Evolutionary conservation across 371 early-diverging fungal genomes (phyloP).

Genomic region (Synchytrium microbalum): DNA sequence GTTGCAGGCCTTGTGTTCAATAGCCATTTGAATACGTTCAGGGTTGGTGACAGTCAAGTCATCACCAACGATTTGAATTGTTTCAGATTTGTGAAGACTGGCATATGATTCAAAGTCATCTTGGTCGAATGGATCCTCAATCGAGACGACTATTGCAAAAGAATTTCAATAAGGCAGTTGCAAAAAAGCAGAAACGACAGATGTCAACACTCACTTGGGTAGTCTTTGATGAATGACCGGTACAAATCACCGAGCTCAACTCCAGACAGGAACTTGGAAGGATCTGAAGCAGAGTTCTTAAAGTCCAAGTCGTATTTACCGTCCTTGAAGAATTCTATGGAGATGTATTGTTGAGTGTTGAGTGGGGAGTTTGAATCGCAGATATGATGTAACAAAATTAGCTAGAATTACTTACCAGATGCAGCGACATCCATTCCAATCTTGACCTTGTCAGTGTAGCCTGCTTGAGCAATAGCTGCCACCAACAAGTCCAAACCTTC

Average conservation of each 20-base stretch:
- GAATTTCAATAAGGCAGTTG: slow-evolving; percentile 2
- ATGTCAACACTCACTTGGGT: slow-evolving; percentile 57
- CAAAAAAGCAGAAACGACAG: slow-evolving; percentile 5
- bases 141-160: slow-evolving; percentile 60
- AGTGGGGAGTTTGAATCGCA: neutral
- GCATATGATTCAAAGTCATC: slow-evolving; percentile 95
- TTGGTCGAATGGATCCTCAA: slow-evolving; percentile 99
- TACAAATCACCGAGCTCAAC: slow-evolving; percentile 81
- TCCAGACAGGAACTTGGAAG: slow-evolving; percentile 62
- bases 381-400: slow-evolving; percentile 4
- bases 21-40: slow-evolving; percentile 77
- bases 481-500: slow-evolving; percentile 94
- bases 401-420: slow-evolving; percentile 41
- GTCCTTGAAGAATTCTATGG: slow-evolving; percentile 81
- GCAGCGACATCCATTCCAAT: slow-evolving; percentile 99
- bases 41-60: slow-evolving; percentile 99
- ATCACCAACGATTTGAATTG: slow-evolving; percentile 94
- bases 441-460: slow-evolving; percentile 89
- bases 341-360: neutral
- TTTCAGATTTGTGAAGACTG: slow-evolving; percentile 60
- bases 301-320: slow-evolving; percentile 96
- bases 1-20: slow-evolving; percentile 91
- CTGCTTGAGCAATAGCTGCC: slow-evolving; percentile 82
- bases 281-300: slow-evolving; percentile 84
- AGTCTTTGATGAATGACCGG: slow-evolving; percentile 71